Base-by-base conservation (phyloP, 306 rosid species). In the Mimosa pudica region DNA sequence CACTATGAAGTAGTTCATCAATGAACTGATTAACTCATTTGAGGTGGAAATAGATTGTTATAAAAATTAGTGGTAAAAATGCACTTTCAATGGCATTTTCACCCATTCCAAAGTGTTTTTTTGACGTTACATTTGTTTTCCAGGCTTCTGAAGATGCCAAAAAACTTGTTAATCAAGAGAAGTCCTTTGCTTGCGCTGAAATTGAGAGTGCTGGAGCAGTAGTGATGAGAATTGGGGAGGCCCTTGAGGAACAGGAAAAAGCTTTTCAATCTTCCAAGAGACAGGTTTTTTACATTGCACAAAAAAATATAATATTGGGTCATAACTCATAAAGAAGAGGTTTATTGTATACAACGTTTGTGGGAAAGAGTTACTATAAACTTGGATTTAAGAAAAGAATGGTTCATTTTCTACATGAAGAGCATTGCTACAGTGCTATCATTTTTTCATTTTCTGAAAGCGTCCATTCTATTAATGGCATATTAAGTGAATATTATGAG, bases 141-240 rank as follows among this genome's bases (percentile, higher is more conserved):
- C 62, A 94, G 98, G 92, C 98, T 86, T 95, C 98, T 73, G 98
- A 95, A 88, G 98, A 92, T 85, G 98, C 98, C 60, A 95, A 92
- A 85, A 95, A 91, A 90, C 80, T 95, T 91, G 98, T 95, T 62
- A 95, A 80, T 87, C 97, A 91, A 83, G 98, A 95, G 86, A 95
- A 95, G 74, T 95, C 98, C 72, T 95, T 92, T 82, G 98, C 96
- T 52, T 92, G 98, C 77, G 98, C 98, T 54, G 98, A 95, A 89
- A 92, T 95, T 52, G 95, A 92, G 82, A 95, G 98, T 71, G 98
- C 98, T 35, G 88, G 98, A 82, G 81, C 92, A n/a, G 94, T 95
- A 16, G 97, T 92, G 58, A 86, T 86, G 77, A 91, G 98, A 92
- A 91, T 95, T 76, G 98, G 97, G 66, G 92, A 91, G 81, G 98